Conservation (phyloP, 345 rosid genomes). For the Linum lewisii region DNA sequence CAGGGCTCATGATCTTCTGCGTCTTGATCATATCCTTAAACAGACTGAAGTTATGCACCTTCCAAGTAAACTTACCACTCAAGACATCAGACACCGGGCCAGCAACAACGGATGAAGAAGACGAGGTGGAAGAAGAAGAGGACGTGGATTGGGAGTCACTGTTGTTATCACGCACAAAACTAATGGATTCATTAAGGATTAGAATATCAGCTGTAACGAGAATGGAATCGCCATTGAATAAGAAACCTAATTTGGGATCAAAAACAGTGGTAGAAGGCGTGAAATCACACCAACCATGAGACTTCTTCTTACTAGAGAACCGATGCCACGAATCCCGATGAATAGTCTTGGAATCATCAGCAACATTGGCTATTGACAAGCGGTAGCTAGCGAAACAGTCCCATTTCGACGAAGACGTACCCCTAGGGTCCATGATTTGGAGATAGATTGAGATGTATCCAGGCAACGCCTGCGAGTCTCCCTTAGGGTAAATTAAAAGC, state of each 20-base stretch:
- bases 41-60: slow-evolving; percentile 88
- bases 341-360: slow-evolving; percentile 78
- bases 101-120: slow-evolving; percentile 44
- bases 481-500: slow-evolving; percentile 82
- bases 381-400: slow-evolving; percentile 99
- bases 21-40: slow-evolving; percentile 96
- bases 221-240: slow-evolving; percentile 59
- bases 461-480: slow-evolving; percentile 92
- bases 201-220: slow-evolving; percentile 84
- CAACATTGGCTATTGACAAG: slow-evolving; percentile 59
- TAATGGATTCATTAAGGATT: slow-evolving; percentile 76
- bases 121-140: slow-evolving; percentile 18
- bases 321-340: slow-evolving; percentile 99
- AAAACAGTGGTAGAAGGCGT: slow-evolving; percentile 70
- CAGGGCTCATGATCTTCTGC: slow-evolving; percentile 97
- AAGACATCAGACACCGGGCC: slow-evolving; percentile 71
- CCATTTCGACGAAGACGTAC: slow-evolving; percentile 73
- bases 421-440: slow-evolving; percentile 98
- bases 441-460: slow-evolving; percentile 85
- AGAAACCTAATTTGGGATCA: slow-evolving; percentile 75
- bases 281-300: slow-evolving; percentile 99
- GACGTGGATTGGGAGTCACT: slow-evolving; percentile 49
- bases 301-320: slow-evolving; percentile 87
- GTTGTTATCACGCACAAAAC: slow-evolving; percentile 60
- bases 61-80: slow-evolving; percentile 97